Evolutionary conservation across 2,329 filamentous ascomycete species (phyloP), one percentile per base, ranked within the genome.

Genomic region (Aspergillus unguis): DNA sequence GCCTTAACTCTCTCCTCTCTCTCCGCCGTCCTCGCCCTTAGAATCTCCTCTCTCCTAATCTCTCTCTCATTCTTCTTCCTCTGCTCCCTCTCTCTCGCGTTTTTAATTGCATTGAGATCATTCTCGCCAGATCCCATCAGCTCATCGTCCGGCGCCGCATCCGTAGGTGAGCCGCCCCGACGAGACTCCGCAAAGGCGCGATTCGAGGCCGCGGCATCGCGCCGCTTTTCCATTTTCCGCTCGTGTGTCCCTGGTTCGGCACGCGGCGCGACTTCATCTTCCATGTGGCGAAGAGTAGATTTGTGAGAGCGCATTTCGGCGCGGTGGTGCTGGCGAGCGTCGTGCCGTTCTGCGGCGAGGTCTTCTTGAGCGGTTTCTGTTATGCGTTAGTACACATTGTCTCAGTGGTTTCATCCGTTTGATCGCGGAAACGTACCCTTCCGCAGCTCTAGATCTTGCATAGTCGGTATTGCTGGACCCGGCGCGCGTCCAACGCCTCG

Each of bases 241-340:
- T 96, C 92, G 42, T 85, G 85, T 1, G 88, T 88, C 0, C 92
- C 91, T 0, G 91, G 76, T 55, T 94, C 90, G 0, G 92, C 90
- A 8, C 90, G 88, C 0, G 92, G 92, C 0, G 80, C 83, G 0
- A 96, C 75, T 58, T 96, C 92, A 10, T 96, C 90, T 62, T 73
- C 58, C 33, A 73, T 54, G 7, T 67, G 60, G 40, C 65, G 66
- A 10, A 70, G 38, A 41, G 66, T 63, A 4, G 67, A 57, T 48
- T 67, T 68, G 44, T 74, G 72, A 1, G 69, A 61, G 4, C 83
- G 83, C 1, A 88, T 75, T 41, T 82, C 79, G 1, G 79, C 74
- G 10, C 75, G 69, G 48, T 65, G 69, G 51, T 63, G 72, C 62
- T 62, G 54, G 32, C 58, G 58, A 3, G 65, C 62, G 35, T 67